phyloP scores from a whole-genome alignment of 306 rosid species.

The Bauhinia variegata region DNA sequence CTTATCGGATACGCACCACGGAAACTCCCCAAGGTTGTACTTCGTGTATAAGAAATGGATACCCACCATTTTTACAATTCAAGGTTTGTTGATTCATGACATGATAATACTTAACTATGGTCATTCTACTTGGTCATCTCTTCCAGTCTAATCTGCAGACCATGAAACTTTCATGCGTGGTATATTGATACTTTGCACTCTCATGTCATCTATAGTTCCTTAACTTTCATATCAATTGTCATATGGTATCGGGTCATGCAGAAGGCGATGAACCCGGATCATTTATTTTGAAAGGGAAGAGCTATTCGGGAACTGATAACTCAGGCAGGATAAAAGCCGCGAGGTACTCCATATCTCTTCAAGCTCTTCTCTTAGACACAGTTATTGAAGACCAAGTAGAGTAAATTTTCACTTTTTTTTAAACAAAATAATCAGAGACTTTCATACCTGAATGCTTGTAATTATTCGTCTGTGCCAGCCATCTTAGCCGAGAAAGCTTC shows the following conservation, averaged over 20 bases:
- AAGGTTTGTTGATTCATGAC: conserved; percentile 50
- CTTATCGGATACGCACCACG: conserved; percentile 76
- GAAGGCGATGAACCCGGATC: conserved; percentile 69
- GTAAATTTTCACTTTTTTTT: conserved; percentile 11
- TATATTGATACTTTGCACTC: neutral
- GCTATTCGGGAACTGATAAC: conserved; percentile 38
- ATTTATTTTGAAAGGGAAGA: conserved; percentile 53
- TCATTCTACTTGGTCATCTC: neutral
- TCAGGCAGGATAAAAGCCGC: conserved; percentile 49
- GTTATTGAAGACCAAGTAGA: conserved; percentile 44
- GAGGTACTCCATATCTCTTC: conserved; percentile 84
- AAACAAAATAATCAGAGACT: no score
- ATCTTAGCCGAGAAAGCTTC: no score
- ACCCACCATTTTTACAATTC: conserved; percentile 65
- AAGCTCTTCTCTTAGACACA: conserved; percentile 61
- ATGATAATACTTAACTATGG: neutral
- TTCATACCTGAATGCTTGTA: no score
- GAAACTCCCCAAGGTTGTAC: conserved; percentile 77
- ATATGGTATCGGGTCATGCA: conserved; percentile 28
- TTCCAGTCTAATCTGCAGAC: neutral
- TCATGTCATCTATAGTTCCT: conserved; percentile 13
- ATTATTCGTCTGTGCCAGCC: no score
- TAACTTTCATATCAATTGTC: conserved; percentile 1
- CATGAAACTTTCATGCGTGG: neutral
- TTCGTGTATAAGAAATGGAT: conserved; percentile 94